phyloP scores from a whole-genome alignment of 2,329 filamentous ascomycete genomes.

The Talaromyces sp. region DNA sequence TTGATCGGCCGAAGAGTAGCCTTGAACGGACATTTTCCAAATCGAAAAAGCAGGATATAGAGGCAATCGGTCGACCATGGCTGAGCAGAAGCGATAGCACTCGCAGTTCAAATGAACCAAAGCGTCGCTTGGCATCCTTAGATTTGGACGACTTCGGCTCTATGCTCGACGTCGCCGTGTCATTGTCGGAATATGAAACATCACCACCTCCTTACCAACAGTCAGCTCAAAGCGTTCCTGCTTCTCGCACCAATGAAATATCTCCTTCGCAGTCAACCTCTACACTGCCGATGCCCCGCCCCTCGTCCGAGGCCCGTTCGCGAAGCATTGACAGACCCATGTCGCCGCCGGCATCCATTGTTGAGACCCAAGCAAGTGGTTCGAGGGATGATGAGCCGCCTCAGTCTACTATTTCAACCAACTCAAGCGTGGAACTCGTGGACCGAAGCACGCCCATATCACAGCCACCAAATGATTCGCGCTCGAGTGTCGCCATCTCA shows the following conservation, averaged over 20 bases:
- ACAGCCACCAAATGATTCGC: neutral
- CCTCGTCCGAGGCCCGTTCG: constrained; percentile 6
- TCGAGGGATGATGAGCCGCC: constrained; percentile 11
- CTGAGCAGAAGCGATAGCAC: constrained; percentile 31
- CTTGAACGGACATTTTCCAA: constrained; percentile 28
- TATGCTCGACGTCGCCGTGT: constrained; percentile 36
- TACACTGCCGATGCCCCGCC: constrained; percentile 1
- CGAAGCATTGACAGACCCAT: neutral
- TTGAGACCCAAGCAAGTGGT: constrained; percentile 7
- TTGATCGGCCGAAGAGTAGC: constrained; percentile 26
- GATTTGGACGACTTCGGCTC: constrained; percentile 38
- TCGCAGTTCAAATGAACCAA: constrained; percentile 13
- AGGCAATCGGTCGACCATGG: constrained; percentile 43
- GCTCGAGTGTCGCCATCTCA: neutral
- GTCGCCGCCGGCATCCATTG: constrained; percentile 12
- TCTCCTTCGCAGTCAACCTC: constrained; percentile 8
- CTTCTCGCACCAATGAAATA: constrained; percentile 1
- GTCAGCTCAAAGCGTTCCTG: neutral
- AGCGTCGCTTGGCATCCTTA: constrained; percentile 30
- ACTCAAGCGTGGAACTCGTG: constrained; percentile 5
- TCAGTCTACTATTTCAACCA: constrained; percentile 12
- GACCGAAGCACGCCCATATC: constrained; percentile 1
- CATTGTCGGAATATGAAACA: constrained; percentile 27
- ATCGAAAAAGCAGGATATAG: constrained; percentile 37
- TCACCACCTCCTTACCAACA: constrained; percentile 25